These are phyloP conservation scores for Ceratorhiza oryzae-sativae DNA, from an alignment of 1,284 basidiomycete genomes.

Conservation along the genomic window DNA sequence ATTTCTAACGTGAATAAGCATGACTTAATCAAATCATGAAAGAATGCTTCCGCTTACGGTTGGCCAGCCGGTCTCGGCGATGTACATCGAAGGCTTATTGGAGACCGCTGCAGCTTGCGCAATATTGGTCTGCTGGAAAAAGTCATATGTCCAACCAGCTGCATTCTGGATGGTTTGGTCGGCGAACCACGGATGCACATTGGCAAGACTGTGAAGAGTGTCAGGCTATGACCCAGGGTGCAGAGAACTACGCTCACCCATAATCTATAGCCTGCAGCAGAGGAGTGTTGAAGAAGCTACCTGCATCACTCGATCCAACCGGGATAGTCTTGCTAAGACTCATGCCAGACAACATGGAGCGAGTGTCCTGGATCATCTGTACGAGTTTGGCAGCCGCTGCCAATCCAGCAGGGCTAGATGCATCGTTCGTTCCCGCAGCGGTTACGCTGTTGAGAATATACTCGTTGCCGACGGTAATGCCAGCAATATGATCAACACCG, in stretches of 20 bases:
- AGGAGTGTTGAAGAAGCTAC: slow-evolving; percentile 78
- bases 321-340: slow-evolving; percentile 60
- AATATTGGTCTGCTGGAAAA: slow-evolving; percentile 67
- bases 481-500: slow-evolving; percentile 78
- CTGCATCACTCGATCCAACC: slow-evolving; percentile 91
- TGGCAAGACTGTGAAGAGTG: slow-evolving; percentile 57
- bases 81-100: slow-evolving; percentile 80
- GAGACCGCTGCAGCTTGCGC: slow-evolving; percentile 55
- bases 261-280: slow-evolving; percentile 79
- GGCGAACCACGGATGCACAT: slow-evolving; percentile 79
- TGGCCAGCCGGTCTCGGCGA: slow-evolving; percentile 96
- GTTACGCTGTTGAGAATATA: slow-evolving; percentile 44
- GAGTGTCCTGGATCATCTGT: slow-evolving; percentile 70
- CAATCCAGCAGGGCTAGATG: slow-evolving; percentile 62
- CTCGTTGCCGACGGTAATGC: slow-evolving; percentile 66
- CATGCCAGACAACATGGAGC: slow-evolving; percentile 61
- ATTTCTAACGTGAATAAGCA: slow-evolving; percentile 54
- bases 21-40: slow-evolving; percentile 7
- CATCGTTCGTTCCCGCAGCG: slow-evolving; percentile 47
- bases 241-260: slow-evolving; percentile 58
- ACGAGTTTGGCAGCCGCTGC: slow-evolving; percentile 60
- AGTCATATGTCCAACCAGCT: slow-evolving; percentile 69
- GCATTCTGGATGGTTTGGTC: slow-evolving; percentile 72
- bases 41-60: slow-evolving; percentile 58
- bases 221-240: background rate